Evolutionary conservation across 2,329 filamentous ascomycete species (phyloP), one percentile per base, ranked within the genome.

Genomic region (Phialophora chinensis): DNA sequence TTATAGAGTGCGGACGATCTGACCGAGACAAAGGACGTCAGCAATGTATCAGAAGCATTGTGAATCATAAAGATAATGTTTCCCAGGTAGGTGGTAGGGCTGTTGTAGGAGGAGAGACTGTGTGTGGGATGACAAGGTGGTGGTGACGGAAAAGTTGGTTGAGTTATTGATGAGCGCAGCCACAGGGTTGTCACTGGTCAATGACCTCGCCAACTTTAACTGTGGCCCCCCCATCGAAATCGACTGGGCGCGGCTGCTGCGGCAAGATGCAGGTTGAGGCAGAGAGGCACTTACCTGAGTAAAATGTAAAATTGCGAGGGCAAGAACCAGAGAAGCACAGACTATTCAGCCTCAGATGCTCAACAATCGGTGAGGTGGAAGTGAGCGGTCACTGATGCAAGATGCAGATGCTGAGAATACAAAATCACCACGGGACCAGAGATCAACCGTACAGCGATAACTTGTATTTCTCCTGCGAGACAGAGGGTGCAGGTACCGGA

Each of bases 401-500:
- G 42, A 38, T 35, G 61, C 62, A 67, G 54, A 33, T 57, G 33
- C 57, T 17, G 31, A 56, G 54, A 68, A 42, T 12, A 25, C 42
- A 60, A 47, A 53, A 57, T 68, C 64, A 60, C 69, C 69, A 71
- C 69, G 69, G 69, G 69, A 68, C 63, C 69, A 70, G 60, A 68
- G 69, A 69, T 69, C 69, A 63, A 71, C 69, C 69, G 67, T 71
- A 71, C 69, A 68, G 69, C 60, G 64, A 62, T 27, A 14, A 61
- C 58, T 65, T 52, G 56, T 42, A 66, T 27, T 62, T 52, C 52
- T 38, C 20, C 52, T 49, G 25, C 52, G 29, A 35, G 27, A 56
- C 47, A 42, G 58, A 54, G 60, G 49, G 49, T 44, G 54, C 54
- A 31, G 23, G 49, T 47, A 47, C 56, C 23, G 23, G 38, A 63